Percentiles rank a stretch among this genome's conserved stretches.
phyloP scores from a whole-genome alignment of 129 eudicot genomes.

The Flaveria linearis region DNA sequence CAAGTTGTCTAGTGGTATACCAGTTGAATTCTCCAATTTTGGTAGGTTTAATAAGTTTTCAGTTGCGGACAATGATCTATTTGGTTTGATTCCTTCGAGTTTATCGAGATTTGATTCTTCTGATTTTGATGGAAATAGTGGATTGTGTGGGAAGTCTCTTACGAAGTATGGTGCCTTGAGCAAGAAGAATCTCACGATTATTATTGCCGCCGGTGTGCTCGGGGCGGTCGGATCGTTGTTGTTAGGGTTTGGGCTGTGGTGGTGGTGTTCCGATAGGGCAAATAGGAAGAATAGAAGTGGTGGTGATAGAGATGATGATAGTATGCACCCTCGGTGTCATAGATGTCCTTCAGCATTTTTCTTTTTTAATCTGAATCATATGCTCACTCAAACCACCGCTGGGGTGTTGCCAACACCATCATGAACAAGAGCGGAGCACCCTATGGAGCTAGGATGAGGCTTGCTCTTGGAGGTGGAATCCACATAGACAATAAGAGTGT shows the following conservation, averaged over 20 bases:
- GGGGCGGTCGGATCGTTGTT: slow-evolving; percentile 71
- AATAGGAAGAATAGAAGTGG: slow-evolving; percentile 52
- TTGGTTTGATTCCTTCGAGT: slow-evolving; percentile 54
- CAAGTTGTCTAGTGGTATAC: slow-evolving; percentile 60
- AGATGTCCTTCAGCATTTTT: too few species aligned
- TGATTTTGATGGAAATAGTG: slow-evolving; percentile 52
- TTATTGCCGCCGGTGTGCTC: slow-evolving; percentile 68
- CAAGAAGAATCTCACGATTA: slow-evolving; percentile 57
- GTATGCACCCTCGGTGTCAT: slow-evolving; percentile 26
- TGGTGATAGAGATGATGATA: slow-evolving; percentile 51
- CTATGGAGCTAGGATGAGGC: too few species aligned
- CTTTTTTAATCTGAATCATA: too few species aligned
- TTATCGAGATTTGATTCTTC: slow-evolving; percentile 26
- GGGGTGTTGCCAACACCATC: too few species aligned
- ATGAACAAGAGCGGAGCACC: too few species aligned
- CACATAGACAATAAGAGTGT: too few species aligned
- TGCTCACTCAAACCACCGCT: too few species aligned
- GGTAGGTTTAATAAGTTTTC: slow-evolving; percentile 56
- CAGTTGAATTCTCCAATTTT: slow-evolving; percentile 46
- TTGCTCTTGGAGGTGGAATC: too few species aligned
- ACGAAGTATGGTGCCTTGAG: slow-evolving; percentile 70
- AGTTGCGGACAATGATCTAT: slow-evolving; percentile 55
- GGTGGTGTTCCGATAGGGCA: slow-evolving; percentile 56
- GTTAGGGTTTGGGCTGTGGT: slow-evolving; percentile 79
- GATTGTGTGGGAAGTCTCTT: slow-evolving; percentile 62